Conservation (phyloP, 73 alveolate genomes). For the Uronychia binucleata region DNA sequence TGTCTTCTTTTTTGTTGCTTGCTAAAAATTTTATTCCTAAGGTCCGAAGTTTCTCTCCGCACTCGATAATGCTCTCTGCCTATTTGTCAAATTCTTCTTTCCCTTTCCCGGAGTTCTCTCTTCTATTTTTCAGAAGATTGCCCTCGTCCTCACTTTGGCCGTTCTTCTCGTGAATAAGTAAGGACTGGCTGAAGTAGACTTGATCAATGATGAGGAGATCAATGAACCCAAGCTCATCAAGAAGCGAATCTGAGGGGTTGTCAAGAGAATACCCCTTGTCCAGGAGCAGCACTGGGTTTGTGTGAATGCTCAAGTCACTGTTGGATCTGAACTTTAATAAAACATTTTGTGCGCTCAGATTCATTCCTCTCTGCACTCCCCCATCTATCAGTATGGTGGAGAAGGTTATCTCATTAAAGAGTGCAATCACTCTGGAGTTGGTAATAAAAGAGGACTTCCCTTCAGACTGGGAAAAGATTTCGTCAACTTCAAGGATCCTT, state of each 20-base stretch:
- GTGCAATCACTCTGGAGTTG: background rate
- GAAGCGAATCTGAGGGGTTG: background rate
- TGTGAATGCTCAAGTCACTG: background rate
- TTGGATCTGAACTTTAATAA: background rate
- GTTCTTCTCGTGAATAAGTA: too few species aligned
- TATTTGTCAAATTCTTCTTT: background rate
- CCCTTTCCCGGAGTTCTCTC: background rate
- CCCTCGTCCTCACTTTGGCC: too few species aligned
- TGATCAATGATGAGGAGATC: background rate
- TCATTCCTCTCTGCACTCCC: background rate
- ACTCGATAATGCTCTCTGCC: too few species aligned
- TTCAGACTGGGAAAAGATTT: background rate
- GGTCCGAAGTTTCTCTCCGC: too few species aligned
- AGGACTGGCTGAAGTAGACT: background rate
- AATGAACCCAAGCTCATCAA: background rate
- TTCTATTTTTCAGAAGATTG: background rate
- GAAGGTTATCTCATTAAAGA: background rate
- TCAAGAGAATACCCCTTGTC: background rate
- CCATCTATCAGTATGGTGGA: background rate
- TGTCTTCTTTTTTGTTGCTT: too few species aligned
- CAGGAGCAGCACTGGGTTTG: background rate
- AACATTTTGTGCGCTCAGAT: background rate
- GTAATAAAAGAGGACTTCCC: background rate
- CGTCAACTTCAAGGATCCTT: background rate
- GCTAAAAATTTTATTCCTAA: too few species aligned